Evolutionary conservation across 129 eudicot genomes (phyloP).

Genomic region (Solidago caesia): DNA sequence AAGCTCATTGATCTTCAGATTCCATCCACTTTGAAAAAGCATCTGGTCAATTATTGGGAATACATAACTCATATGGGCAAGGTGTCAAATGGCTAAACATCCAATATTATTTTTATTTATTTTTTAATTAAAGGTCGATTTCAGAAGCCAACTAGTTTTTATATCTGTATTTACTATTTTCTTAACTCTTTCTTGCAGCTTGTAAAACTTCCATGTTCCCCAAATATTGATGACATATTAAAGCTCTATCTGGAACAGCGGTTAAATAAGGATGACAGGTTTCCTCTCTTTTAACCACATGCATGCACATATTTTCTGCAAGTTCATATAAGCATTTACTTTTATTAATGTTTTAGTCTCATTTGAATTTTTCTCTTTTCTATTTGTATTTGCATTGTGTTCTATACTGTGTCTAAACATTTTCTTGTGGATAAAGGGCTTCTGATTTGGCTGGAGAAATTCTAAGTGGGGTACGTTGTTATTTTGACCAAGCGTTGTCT

Average conservation of each 20-base stretch:
- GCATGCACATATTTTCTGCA: slow-evolving; percentile 2
- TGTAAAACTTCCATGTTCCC: slow-evolving; percentile 72
- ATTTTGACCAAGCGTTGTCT: slow-evolving; percentile 74
- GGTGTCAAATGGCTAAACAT: slow-evolving; percentile 34
- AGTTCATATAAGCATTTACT: background rate
- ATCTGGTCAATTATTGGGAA: slow-evolving; percentile 68
- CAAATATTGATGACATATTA: slow-evolving; percentile 58
- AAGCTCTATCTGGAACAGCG: slow-evolving; percentile 47
- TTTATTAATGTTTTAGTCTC: slow-evolving; percentile 11
- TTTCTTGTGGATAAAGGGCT: slow-evolving; percentile 39
- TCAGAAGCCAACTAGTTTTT: background rate
- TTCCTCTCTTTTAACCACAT: background rate
- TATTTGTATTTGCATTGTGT: background rate
- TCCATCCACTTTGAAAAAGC: slow-evolving; percentile 60
- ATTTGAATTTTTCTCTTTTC: background rate
- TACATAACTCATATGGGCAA: slow-evolving; percentile 58
- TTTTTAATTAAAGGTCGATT: background rate
- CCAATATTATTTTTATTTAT: no score
- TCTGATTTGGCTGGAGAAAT: slow-evolving; percentile 49
- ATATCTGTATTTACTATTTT: slow-evolving; percentile 7
- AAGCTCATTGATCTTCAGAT: slow-evolving; percentile 49
- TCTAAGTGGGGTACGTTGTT: slow-evolving; percentile 51
- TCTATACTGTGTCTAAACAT: background rate
- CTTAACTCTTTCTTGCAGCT: slow-evolving; percentile 44
- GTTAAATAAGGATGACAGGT: slow-evolving; percentile 49